These are phyloP conservation scores for Aspergillus hiratsukae DNA, from an alignment of 2,329 filamentous ascomycete genomes.

Conservation along the genomic window DNA sequence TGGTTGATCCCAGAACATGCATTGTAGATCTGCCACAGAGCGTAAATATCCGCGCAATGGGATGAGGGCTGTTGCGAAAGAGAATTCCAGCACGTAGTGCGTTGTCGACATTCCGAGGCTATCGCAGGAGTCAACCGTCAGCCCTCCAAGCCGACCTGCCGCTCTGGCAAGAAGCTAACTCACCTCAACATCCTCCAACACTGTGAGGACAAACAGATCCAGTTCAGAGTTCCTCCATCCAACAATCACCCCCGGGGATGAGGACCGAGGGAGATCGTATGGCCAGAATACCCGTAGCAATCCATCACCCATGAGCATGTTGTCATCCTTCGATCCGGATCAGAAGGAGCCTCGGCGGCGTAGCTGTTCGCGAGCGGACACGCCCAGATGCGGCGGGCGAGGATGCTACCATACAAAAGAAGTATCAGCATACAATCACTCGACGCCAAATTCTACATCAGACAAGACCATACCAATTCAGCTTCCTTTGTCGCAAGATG, in stretches of 20 bases:
- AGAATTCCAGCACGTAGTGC: constrained; percentile 80
- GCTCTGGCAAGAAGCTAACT: constrained; percentile 27
- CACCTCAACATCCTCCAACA: constrained; percentile 88
- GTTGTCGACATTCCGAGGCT: constrained; percentile 78
- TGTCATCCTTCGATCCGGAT: constrained; percentile 47
- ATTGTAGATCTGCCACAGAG: constrained; percentile 78
- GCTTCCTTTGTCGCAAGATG: constrained; percentile 77
- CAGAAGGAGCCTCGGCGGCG: constrained; percentile 92
- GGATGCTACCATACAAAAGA: constrained; percentile 62
- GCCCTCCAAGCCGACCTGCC: background rate
- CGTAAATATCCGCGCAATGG: constrained; percentile 73
- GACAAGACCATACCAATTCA: constrained; percentile 57
- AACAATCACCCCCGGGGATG: constrained; percentile 77
- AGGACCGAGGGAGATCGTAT: constrained; percentile 69
- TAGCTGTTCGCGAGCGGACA: constrained; percentile 93
- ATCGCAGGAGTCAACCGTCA: constrained; percentile 8
- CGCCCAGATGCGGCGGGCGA: constrained; percentile 68
- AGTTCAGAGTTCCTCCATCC: constrained; percentile 92
- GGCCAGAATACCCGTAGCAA: constrained; percentile 99
- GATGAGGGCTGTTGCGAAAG: constrained; percentile 75
- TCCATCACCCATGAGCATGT: constrained; percentile 67
- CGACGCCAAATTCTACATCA: background rate
- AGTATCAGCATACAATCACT: background rate
- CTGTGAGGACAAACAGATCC: constrained; percentile 84
- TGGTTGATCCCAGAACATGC: constrained; percentile 80